phyloP scores from a whole-genome alignment of 1,284 basidiomycete genomes.

The Sporisorium sorghi region DNA sequence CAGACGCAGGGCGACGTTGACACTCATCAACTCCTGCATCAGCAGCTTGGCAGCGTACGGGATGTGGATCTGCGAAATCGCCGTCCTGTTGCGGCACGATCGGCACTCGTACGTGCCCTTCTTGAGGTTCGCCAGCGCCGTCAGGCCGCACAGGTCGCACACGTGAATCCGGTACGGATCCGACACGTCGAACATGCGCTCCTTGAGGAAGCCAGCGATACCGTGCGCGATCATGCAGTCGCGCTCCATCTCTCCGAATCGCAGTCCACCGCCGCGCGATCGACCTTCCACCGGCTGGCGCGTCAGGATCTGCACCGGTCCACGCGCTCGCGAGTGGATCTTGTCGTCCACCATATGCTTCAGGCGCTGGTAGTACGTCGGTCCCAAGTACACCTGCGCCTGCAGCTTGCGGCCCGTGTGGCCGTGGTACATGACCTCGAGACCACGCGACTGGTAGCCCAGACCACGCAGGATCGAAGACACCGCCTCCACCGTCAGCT shows the following conservation, averaged over 20 bases:
- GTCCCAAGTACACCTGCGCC: slow-evolving; percentile 97
- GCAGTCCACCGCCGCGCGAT: slow-evolving; percentile 96
- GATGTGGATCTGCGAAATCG: slow-evolving; percentile 69
- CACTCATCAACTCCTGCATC: slow-evolving; percentile 79
- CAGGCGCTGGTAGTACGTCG: slow-evolving; percentile 98
- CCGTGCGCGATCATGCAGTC: slow-evolving; percentile 99
- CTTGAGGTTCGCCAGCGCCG: slow-evolving; percentile 66
- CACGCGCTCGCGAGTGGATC: slow-evolving; percentile 96
- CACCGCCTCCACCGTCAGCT: slow-evolving; percentile 90
- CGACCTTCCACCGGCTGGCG: slow-evolving; percentile 99
- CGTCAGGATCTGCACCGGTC: slow-evolving; percentile 96
- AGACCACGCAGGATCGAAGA: slow-evolving; percentile 61
- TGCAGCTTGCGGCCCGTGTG: slow-evolving; percentile 97
- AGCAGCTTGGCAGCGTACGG: slow-evolving; percentile 78
- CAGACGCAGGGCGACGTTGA: slow-evolving; percentile 67
- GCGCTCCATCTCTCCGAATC: slow-evolving; percentile 99
- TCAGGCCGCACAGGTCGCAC: slow-evolving; percentile 67
- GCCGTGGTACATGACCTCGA: slow-evolving; percentile 99
- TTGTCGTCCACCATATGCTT: slow-evolving; percentile 99
- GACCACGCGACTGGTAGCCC: slow-evolving; percentile 81
- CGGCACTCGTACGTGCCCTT: slow-evolving; percentile 67
- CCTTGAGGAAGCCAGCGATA: slow-evolving; percentile 88
- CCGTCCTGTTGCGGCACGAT: slow-evolving; percentile 66
- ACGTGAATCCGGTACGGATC: slow-evolving; percentile 68
- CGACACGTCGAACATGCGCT: slow-evolving; percentile 67